Conservation (phyloP, 2,329 filamentous ascomycete genomes). For the Calonectria montana region DNA sequence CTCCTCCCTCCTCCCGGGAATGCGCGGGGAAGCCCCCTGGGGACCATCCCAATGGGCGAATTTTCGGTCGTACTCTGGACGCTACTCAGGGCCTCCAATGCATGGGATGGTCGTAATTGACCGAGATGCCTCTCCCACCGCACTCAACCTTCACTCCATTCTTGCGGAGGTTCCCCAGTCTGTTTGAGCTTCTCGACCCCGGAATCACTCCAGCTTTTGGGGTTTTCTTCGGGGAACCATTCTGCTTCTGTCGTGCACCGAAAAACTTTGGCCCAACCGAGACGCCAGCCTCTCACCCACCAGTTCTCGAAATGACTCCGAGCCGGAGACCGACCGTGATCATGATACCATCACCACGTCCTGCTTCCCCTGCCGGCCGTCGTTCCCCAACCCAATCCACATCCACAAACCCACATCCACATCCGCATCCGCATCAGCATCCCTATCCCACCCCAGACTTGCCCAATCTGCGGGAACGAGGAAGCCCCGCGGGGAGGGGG, state of each 20-base stretch:
- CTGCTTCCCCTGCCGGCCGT: conserved; percentile 32
- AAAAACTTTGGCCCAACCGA: conserved; percentile 24
- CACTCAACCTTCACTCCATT: background rate
- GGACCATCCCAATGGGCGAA: conserved; percentile 42
- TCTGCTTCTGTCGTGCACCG: conserved; percentile 2
- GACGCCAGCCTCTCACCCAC: conserved; percentile 3
- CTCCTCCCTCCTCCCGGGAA: background rate
- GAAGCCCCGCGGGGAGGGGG: background rate
- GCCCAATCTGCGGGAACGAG: conserved; percentile 8
- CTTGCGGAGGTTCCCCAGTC: conserved; percentile 23
- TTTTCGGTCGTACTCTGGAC: conserved; percentile 50
- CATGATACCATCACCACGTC: conserved; percentile 21
- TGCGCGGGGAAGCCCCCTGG: conserved; percentile 32
- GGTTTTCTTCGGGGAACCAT: conserved; percentile 9
- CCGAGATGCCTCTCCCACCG: conserved; percentile 33
- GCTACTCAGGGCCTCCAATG: conserved; percentile 38
- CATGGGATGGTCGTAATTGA: conserved; percentile 42
- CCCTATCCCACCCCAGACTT: background rate
- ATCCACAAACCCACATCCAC: background rate
- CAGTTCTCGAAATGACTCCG: conserved; percentile 32
- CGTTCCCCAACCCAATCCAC: conserved; percentile 19
- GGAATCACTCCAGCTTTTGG: conserved; percentile 10
- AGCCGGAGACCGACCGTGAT: conserved; percentile 35
- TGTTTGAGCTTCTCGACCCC: conserved; percentile 19
- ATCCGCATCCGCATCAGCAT: background rate